Base-by-base conservation (phyloP, 2,329 filamentous ascomycete species). In the Neurospora sp. region DNA sequence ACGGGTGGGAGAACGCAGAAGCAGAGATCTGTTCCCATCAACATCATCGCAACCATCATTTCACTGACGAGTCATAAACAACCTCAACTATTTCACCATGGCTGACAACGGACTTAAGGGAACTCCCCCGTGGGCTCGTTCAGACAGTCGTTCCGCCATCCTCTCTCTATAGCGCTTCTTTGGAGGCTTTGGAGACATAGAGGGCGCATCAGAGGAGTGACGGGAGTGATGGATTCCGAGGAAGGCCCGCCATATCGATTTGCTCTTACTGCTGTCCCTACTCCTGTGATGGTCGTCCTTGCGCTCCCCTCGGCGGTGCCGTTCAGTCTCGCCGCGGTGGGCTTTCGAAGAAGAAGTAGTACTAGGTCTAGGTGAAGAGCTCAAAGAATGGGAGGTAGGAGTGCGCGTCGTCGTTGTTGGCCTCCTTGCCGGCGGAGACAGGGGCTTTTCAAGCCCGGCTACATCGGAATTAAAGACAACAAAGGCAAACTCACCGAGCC, bases 281-380 rank as follows among this genome's bases (percentile, higher is more conserved):
- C 15, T 62, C 52, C 52, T 17, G 23, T 66, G 43, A 23, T 33
- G 9, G 28, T 62, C 52, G 28, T 8, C 15, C 28, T 39, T 67
- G 28, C 43, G 72, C 15, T 70, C 68, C 11, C 71, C 52, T 19
- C 42, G 70, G 40, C 68, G 71, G n/a, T 71, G 69, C n/a, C 70
- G 40, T 43, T 72, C 73, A 66, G 71, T 69, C 17, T 72, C 73
- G 4, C 46, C 46, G 46, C 71, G 71, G 23, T 70, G 70, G 19
- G 70, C 43, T 62, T 70, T 71, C 38, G 72, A 72, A n/a, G 70
- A 62, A 33, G 52, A 62, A 17, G 52, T 62, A 62, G 52, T 62
- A 62, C 52, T 62, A 10, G 23, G 52, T 62, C 52, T 62, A 17
- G 52, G 28, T 6, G 52, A 62, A 36, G 52, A 36, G 69, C 9